Evolutionary conservation across 2,329 filamentous ascomycete species (phyloP).

Genomic region (Aureobasidium sp.): DNA sequence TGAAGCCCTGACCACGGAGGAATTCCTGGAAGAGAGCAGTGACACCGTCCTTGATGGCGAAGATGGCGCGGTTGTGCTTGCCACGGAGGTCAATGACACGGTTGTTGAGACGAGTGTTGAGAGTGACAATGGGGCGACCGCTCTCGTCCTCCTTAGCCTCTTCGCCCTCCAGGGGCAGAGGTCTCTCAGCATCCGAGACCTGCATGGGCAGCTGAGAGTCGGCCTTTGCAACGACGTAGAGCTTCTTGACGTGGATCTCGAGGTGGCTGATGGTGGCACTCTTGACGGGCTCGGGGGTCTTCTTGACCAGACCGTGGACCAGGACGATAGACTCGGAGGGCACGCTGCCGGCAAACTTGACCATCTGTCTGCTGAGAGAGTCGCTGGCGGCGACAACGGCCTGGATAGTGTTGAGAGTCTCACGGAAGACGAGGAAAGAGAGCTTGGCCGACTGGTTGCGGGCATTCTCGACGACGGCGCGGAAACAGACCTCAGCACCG

Average conservation of each 20-base stretch:
- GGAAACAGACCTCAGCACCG: conserved; percentile 56
- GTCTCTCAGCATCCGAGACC: conserved; percentile 43
- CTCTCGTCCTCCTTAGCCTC: conserved; percentile 44
- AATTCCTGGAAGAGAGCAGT: conserved; percentile 69
- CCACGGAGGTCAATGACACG: conserved; percentile 86
- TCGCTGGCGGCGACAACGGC: conserved; percentile 60
- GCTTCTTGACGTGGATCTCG: conserved; percentile 82
- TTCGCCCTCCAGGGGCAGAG: conserved; percentile 38
- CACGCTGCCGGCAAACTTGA: conserved; percentile 75
- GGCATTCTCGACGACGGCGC: conserved; percentile 78
- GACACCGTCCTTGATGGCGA: conserved; percentile 58
- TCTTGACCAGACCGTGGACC: conserved; percentile 72
- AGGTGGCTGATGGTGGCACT: conserved; percentile 72
- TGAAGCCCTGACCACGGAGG: conserved; percentile 64
- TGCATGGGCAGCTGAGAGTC: conserved; percentile 53
- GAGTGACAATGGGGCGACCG: conserved; percentile 60
- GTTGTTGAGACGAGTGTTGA: conserved; percentile 84
- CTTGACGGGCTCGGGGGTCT: conserved; percentile 79
- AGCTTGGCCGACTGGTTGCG: conserved; percentile 86
- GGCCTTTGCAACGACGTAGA: conserved; percentile 65
- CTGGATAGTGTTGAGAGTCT: conserved; percentile 69
- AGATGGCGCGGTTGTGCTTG: conserved; percentile 83
- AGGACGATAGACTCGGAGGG: conserved; percentile 74
- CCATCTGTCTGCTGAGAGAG: conserved; percentile 73
- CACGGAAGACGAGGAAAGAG: conserved; percentile 77